Percentiles rank a stretch among this genome's conserved stretches.
Conservation (phyloP, 1,139 yeast species). For the Debaryomycetaceae sp. region DNA sequence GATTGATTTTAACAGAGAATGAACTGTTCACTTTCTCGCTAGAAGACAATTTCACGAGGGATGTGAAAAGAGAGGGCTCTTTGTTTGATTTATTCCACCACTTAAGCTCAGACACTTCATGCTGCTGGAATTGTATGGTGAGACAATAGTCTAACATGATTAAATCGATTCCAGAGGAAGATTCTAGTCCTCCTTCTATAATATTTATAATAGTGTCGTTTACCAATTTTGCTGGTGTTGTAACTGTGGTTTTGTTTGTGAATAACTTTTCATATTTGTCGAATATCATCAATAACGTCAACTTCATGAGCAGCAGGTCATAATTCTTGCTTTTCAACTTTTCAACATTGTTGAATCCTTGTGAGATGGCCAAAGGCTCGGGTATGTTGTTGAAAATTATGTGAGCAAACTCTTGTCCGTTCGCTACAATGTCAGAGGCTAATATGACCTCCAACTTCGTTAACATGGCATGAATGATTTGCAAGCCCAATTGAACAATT, state of each 20-base stretch:
- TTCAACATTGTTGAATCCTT: slow-evolving; percentile 9
- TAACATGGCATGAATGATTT: slow-evolving; percentile 53
- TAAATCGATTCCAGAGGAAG: slow-evolving; percentile 48
- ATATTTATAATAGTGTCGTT: slow-evolving; percentile 16
- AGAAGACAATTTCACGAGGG: slow-evolving; percentile 49
- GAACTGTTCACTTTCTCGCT: slow-evolving; percentile 13
- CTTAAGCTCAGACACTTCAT: slow-evolving; percentile 32
- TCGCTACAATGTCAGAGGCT: slow-evolving; percentile 25
- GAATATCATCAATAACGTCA: slow-evolving; percentile 25
- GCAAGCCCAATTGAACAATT: slow-evolving; percentile 64
- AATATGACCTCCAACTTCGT: slow-evolving; percentile 46
- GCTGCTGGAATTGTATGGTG: slow-evolving; percentile 36
- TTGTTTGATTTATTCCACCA: slow-evolving; percentile 66
- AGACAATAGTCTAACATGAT: slow-evolving; percentile 48
- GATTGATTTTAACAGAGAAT: slow-evolving; percentile 20
- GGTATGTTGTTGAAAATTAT: slow-evolving; percentile 29
- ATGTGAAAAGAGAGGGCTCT: slow-evolving; percentile 54
- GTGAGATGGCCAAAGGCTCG: slow-evolving; percentile 20
- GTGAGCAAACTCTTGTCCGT: slow-evolving; percentile 27
- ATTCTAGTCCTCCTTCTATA: slow-evolving; percentile 15
- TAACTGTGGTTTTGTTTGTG: slow-evolving; percentile 13
- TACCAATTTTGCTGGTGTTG: slow-evolving; percentile 4
- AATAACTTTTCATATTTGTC: slow-evolving; percentile 18
- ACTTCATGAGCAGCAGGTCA: slow-evolving; percentile 16
- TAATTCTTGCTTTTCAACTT: slow-evolving; percentile 8